phyloP scores from a whole-genome alignment of 306 rosid genomes.

The Pachyrhizus erosus region DNA sequence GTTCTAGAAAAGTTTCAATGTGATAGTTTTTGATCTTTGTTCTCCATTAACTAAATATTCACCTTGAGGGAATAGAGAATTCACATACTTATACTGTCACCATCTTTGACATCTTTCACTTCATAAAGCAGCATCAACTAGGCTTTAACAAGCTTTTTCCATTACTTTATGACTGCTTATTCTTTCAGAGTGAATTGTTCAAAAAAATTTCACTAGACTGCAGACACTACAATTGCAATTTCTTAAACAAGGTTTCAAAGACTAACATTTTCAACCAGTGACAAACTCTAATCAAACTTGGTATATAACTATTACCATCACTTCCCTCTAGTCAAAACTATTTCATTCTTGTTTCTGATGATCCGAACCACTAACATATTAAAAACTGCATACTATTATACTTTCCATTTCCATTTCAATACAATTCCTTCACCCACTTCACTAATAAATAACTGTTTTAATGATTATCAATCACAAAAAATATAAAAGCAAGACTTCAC shows the following conservation, averaged over 20 bases:
- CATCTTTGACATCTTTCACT: neutral
- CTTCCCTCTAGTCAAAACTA: conserved; percentile 16
- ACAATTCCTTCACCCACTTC: conserved; percentile 12
- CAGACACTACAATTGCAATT: neutral
- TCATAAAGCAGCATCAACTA: conserved; percentile 19
- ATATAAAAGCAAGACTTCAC: neutral
- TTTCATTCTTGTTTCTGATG: conserved; percentile 7
- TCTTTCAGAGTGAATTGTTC: conserved; percentile 2
- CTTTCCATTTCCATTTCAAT: conserved; percentile 1
- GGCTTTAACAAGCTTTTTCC: neutral
- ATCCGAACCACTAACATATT: neutral
- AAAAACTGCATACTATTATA: conserved; percentile 2
- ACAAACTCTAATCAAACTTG: neutral
- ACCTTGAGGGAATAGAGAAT: neutral
- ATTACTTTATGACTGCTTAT: conserved; percentile 17
- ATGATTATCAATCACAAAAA: neutral
- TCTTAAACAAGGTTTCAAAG: neutral
- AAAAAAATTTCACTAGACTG: neutral
- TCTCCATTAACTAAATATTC: neutral
- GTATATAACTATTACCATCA: neutral
- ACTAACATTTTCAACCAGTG: neutral
- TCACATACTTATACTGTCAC: neutral
- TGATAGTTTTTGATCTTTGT: conserved; percentile 6
- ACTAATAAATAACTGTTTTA: neutral
- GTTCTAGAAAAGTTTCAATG: neutral